A percentile compares a stretch with the other conserved stretches of the same genome.
phyloP scores from a whole-genome alignment of 306 rosid species.

The Lagenaria siceraria region DNA sequence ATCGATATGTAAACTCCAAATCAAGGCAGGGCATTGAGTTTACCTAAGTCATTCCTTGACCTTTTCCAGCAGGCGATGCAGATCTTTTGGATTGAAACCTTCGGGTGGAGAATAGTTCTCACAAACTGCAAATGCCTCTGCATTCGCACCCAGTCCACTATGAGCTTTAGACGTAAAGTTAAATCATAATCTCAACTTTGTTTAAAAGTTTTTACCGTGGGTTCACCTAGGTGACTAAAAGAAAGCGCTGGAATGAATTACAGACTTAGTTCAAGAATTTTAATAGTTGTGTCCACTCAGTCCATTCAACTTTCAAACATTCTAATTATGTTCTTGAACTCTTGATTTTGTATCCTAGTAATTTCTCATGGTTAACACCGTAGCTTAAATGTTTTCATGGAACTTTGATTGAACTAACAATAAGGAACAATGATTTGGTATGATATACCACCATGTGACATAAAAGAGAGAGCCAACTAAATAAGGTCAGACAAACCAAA shows the following conservation, averaged over 20 bases:
- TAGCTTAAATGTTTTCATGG: neutral
- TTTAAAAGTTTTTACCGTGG: neutral
- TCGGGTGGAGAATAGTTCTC: constrained; percentile 91
- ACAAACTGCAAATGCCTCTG: constrained; percentile 98
- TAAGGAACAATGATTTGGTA: neutral
- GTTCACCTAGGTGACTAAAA: neutral
- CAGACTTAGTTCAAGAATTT: neutral
- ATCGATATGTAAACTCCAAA: neutral
- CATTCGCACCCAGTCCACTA: constrained; percentile 4
- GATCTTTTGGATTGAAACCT: constrained; percentile 81
- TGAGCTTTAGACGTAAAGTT: constrained; percentile 6
- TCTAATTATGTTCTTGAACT: neutral
- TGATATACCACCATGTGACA: neutral
- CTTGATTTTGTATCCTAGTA: neutral
- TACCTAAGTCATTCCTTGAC: constrained; percentile 82
- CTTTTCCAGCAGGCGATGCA: constrained; percentile 74
- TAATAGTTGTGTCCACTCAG: neutral
- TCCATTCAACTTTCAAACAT: neutral
- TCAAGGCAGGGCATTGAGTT: constrained; percentile 5
- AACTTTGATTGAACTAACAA: neutral
- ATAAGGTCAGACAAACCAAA: neutral
- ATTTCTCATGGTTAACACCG: neutral
- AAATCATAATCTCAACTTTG: neutral
- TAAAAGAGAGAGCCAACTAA: neutral
- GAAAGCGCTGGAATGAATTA: neutral